Conservation (phyloP, 345 rosid species). For the Psidium friedrichsthalianum region DNA sequence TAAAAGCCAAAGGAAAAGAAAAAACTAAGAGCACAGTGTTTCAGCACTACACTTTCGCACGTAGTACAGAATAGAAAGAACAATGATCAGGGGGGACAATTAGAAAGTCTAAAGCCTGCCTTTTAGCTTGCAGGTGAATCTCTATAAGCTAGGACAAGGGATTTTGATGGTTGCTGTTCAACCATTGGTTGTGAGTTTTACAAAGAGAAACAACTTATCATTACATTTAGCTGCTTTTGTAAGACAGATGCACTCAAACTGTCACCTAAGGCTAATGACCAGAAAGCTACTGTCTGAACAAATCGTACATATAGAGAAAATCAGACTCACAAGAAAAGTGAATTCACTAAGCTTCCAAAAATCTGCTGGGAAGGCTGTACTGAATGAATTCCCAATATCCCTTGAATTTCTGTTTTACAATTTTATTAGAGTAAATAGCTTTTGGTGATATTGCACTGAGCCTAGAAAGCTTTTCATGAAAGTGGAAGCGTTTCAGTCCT, state of each 20-base stretch:
- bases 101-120: neutral
- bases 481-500: neutral
- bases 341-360: neutral
- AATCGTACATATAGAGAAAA: neutral
- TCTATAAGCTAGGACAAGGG: neutral
- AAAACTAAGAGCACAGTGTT: neutral
- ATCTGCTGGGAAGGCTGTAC: neutral
- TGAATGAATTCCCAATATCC: neutral
- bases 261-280: neutral
- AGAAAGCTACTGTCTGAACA: neutral
- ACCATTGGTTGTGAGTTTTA: neutral
- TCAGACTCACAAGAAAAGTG: neutral
- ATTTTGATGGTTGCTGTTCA: neutral
- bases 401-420: neutral
- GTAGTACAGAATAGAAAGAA: neutral
- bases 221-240: neutral
- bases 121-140: neutral
- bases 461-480: neutral
- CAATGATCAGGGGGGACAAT: neutral
- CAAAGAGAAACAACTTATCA: neutral
- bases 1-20: neutral
- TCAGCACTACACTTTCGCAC: neutral
- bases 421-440: neutral
- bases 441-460: neutral
- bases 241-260: neutral